Conservation (phyloP, 441 rosid species). For the Metrosideros polymorpha region DNA sequence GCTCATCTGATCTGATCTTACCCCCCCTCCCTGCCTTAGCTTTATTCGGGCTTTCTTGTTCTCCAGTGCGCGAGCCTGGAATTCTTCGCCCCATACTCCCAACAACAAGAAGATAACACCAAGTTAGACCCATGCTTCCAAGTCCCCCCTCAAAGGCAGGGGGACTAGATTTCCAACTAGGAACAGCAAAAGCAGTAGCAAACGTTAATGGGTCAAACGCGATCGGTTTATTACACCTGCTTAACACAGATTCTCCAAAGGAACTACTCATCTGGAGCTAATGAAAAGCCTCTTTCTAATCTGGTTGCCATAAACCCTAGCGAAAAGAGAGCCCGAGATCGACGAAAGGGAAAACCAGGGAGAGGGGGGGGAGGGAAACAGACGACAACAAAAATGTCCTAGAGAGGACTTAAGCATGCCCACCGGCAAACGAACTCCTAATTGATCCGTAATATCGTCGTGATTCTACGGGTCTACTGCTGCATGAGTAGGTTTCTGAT, state of each 20-base stretch:
- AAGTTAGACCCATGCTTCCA: not conserved
- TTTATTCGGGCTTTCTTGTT: not conserved
- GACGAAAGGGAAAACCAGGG: not conserved
- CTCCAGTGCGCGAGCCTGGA: not conserved
- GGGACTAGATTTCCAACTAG: not conserved
- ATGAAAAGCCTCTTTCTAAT: not conserved
- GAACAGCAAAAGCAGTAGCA: not conserved
- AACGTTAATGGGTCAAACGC: not conserved
- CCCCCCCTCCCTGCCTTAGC: not conserved
- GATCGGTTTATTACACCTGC: not conserved
- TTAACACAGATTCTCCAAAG: not conserved
- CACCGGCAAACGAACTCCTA: not conserved
- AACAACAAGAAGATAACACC: not conserved
- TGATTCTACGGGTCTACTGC: not conserved
- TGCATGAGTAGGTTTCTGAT: slow-evolving; percentile 57
- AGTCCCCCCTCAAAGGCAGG: not conserved
- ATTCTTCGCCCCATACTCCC: not conserved
- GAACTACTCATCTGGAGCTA: not conserved
- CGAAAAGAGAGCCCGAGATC: not conserved
- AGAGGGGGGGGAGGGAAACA: no score
- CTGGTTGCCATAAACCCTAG: not conserved
- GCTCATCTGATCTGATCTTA: not conserved
- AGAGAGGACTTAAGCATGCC: not conserved
- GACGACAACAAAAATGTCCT: not conserved
- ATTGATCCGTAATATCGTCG: not conserved